These are phyloP conservation scores for Russula sp. DNA, from an alignment of 768 basidiomycete species.

Conservation along the genomic window DNA sequence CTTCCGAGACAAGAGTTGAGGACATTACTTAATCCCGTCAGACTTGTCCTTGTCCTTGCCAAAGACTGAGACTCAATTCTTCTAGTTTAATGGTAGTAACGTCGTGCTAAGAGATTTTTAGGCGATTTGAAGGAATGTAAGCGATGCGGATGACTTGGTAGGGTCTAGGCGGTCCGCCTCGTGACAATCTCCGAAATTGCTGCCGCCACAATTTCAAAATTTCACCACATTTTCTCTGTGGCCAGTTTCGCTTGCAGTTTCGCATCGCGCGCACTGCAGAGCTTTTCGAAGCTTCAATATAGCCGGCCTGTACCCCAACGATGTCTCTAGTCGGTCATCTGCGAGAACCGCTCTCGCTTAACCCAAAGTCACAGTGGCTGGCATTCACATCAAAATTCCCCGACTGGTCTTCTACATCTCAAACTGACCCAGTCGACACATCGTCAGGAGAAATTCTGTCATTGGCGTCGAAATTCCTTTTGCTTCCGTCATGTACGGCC, in stretches of 20 bases:
- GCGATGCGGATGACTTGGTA: no score
- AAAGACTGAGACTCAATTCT: no score
- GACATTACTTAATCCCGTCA: no score
- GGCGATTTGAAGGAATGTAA: no score
- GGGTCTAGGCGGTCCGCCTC: no score
- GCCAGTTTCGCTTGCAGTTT: slow-evolving; percentile 1
- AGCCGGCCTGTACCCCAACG: neutral
- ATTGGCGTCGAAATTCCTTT: slow-evolving; percentile 58
- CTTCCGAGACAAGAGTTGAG: no score
- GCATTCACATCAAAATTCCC: slow-evolving; percentile 15
- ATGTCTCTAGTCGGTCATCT: slow-evolving; percentile 16
- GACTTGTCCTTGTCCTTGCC: no score
- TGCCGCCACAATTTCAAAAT: no score
- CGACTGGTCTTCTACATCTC: neutral
- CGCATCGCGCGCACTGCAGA: neutral
- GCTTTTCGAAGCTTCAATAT: neutral
- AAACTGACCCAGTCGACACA: neutral
- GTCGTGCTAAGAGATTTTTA: no score
- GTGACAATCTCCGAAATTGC: no score
- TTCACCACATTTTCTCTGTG: slow-evolving; percentile 1
- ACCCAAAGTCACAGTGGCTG: slow-evolving; percentile 19
- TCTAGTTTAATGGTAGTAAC: no score
- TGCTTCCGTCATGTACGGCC: slow-evolving; percentile 59
- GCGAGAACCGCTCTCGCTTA: slow-evolving; percentile 21
- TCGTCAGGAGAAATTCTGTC: slow-evolving; percentile 24